Evolutionary conservation across 257 asterid species (phyloP).

Genomic region (Solanum boliviense): DNA sequence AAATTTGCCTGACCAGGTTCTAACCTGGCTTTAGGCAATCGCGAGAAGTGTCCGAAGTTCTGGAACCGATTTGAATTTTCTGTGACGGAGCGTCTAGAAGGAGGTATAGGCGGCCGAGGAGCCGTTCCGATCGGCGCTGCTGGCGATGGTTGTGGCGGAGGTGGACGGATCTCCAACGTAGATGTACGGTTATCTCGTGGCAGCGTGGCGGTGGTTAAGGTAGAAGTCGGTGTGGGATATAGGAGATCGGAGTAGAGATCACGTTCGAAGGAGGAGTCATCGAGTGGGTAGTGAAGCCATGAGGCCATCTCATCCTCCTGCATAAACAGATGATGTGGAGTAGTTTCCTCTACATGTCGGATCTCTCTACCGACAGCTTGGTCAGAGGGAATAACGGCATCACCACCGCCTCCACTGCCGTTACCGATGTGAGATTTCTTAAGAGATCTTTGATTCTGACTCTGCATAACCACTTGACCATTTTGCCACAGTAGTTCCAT

Average conservation of each 20-base stretch:
- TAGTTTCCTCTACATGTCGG: conserved; percentile 20
- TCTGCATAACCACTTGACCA: conserved; percentile 27
- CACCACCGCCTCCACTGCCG: conserved; percentile 3
- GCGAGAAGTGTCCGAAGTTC: conserved; percentile 48
- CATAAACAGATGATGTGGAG: conserved; percentile 47
- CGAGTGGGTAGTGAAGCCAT: conserved; percentile 76
- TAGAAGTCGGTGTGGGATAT: conserved; percentile 26
- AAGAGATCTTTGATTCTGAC: conserved; percentile 42
- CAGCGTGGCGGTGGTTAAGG: conserved; percentile 8
- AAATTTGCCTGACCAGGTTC: conserved; percentile 21
- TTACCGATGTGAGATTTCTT: conserved; percentile 19
- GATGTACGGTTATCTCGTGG: conserved; percentile 7
- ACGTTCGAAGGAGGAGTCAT: conserved; percentile 59
- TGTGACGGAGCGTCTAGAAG: background rate
- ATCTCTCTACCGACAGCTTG: conserved; percentile 26
- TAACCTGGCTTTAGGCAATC: conserved; percentile 29
- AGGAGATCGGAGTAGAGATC: conserved; percentile 62
- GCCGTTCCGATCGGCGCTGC: background rate
- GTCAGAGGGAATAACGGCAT: conserved; percentile 19
- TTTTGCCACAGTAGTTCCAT: conserved; percentile 69
- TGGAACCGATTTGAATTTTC: conserved; percentile 10
- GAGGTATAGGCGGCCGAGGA: conserved; percentile 17
- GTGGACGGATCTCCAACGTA: conserved; percentile 30
- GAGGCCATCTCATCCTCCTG: conserved; percentile 89
- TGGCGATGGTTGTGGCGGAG: conserved; percentile 9